Base-by-base conservation (phyloP, 2,329 filamentous ascomycete species). In the Aspergillus sp. region DNA sequence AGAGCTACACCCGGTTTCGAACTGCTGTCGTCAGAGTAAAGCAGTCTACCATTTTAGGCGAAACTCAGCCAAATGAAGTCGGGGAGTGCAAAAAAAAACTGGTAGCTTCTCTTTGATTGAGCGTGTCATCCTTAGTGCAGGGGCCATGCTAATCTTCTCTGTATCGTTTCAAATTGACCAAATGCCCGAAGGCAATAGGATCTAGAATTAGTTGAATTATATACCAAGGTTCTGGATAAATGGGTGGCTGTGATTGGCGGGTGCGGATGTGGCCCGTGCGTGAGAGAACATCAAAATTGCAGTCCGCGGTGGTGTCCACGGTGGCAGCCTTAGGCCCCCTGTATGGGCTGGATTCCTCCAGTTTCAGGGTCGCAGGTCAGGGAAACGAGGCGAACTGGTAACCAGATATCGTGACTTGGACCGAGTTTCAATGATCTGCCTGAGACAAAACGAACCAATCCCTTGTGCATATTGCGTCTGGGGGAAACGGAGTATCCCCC, bases 41-140 rank as follows among this genome's bases (percentile, higher is more conserved):
- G 8, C 8, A 30, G 9, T 1, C 27, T 6, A 3, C 45, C 45
- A 2, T 33, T 17, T 33, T 34, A 48, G 27, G 34, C 27, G 9
- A 48, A 58, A 22, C 27, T 30, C 24, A 47, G 44, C 34, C 30
- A 64, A 59, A 64, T 30, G n/a, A 55, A 46, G 45, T 37, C 51
- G 47, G 54, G 56, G 64, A 63, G 57, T 57, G 47, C 47, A 57
- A 67, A 84, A 86, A 87, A 88, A 86, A 84, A 85, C 79, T 81
- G 80, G 81, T 82, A 84, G 85, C 83, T 85, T 87, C 86, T 89
- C 87, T 89, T 88, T 88, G 86, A 85, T 86, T 85, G 82, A 88
- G 86, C 87, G 88, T 92, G 89, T 93, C 90, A 93, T 93, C 90
- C 90, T 93, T 93, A 93, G 90, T 86, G 84, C 83, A 86, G 83